Conservation (phyloP, 176 grass and related monocot species). For the Calamus simplicifolius region DNA sequence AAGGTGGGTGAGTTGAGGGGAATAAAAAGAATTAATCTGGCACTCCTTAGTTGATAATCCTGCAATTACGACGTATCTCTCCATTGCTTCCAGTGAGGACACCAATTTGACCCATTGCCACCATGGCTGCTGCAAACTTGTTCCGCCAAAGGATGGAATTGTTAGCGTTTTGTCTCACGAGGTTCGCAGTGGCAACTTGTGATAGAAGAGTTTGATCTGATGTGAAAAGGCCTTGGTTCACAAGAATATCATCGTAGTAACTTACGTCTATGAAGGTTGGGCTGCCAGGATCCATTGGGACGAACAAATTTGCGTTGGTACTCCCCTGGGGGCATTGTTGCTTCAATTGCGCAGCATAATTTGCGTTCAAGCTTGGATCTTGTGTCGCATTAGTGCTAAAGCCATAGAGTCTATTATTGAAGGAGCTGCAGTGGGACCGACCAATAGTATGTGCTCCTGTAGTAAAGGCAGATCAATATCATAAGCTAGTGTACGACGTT, state of each 20-base stretch:
- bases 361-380: conserved; percentile 61
- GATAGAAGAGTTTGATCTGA: conserved; percentile 52
- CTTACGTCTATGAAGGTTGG: conserved; percentile 23
- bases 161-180: conserved; percentile 37
- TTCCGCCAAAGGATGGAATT: conserved; percentile 26
- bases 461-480: not conserved
- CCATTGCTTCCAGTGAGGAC: conserved; percentile 46
- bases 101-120: conserved; percentile 40
- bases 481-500: too few species aligned
- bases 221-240: conserved; percentile 35
- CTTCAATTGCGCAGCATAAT: conserved; percentile 48
- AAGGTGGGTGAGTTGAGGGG: too few species aligned
- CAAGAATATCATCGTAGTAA: conserved; percentile 35
- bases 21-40: too few species aligned
- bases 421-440: conserved; percentile 53
- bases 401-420: conserved; percentile 44
- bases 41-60: conserved; percentile 28
- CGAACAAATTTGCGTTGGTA: conserved; percentile 10
- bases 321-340: conserved; percentile 41
- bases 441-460: conserved; percentile 61
- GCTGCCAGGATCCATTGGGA: conserved; percentile 42
- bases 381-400: conserved; percentile 19
- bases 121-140: conserved; percentile 48
- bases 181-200: conserved; percentile 26
- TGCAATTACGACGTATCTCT: conserved; percentile 44